Conservation (phyloP, 139 green algal genomes). For the Zygnema circumcarinatum region DNA sequence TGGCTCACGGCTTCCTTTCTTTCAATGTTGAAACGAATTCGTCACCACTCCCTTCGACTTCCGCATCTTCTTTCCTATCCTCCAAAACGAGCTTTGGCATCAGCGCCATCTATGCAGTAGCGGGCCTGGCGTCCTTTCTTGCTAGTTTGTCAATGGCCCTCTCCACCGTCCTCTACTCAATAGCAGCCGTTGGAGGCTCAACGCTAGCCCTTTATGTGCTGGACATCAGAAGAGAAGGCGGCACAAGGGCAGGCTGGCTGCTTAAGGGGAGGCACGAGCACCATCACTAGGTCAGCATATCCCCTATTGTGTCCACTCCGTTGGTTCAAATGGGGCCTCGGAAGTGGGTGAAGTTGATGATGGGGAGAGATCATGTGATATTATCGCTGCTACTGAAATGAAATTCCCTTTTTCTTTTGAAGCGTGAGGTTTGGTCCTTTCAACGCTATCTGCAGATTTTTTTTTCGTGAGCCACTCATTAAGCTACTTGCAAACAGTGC, state of each 20-base stretch:
- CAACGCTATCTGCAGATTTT: too few relatives aligned
- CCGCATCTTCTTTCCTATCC: background rate
- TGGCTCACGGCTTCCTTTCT: background rate
- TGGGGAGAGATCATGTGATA: too few relatives aligned
- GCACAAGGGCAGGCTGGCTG: background rate
- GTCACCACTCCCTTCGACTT: background rate
- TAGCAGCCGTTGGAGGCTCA: background rate
- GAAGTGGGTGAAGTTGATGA: too few relatives aligned
- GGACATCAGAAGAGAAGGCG: background rate
- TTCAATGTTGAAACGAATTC: background rate
- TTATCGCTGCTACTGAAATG: too few relatives aligned
- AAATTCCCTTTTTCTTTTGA: too few relatives aligned
- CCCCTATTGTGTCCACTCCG: too few relatives aligned
- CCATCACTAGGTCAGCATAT: background rate
- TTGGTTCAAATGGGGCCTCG: too few relatives aligned
- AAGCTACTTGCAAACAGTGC: too few relatives aligned
- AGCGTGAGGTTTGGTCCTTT: too few relatives aligned
- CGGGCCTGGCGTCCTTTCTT: background rate
- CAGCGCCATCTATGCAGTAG: background rate
- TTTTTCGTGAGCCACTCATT: too few relatives aligned
- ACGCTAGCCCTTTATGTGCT: background rate
- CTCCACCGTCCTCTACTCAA: background rate
- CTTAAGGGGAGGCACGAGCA: background rate
- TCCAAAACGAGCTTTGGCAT: background rate
- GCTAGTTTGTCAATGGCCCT: background rate